Base-by-base conservation (phyloP, 78 protist species). In the Guillardia theta region DNA sequence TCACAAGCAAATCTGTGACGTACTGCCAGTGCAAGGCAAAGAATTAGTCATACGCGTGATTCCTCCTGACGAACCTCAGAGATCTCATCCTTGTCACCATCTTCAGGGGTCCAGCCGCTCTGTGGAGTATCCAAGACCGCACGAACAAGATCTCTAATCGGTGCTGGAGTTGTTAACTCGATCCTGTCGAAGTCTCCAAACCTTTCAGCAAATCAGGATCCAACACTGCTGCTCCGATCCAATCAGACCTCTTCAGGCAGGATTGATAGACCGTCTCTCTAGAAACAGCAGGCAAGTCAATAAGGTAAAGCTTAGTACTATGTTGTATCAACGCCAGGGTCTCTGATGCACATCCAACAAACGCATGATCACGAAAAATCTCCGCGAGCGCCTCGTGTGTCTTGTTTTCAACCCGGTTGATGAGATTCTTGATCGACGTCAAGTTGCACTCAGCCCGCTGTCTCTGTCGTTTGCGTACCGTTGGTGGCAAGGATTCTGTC, bases 61-160 rank as follows among this genome's bases (percentile, higher is more conserved):
- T 33, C 80, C 30, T 64, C 80, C 19, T 30, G 53, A 41, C 88
- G 43, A 78, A 78, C 45, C 37, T 78, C 46, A 19, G 88, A 33
- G 46, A 78, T 9, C 19, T 78, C 88, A 19, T 33, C 88, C 90
- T 80, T 80, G 90, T 80, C 90, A 1, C 90, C 90, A 30, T 80
- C 90, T 27, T 39, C 90, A 12, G 43, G 44, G 90, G 37, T 44
- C 90, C 90, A 80, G 58, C 90, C 37, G 33, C 15, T 2, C 53
- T 33, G 58, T 9, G 83, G 83, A 22, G 83, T n/a, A 36, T 70
- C 83, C 44, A 70, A 36, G 41, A 22, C 83, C 10, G 83, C 83
- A 18, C 83, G 83, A 18, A 70, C 83, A 9, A 70, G 83, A 22
- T 70, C 53, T 2, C 21, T 33, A 18, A 10, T 30, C 1, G 90